Conservation (phyloP, 2,329 filamentous ascomycete species). For the Penicillium sp. region DNA sequence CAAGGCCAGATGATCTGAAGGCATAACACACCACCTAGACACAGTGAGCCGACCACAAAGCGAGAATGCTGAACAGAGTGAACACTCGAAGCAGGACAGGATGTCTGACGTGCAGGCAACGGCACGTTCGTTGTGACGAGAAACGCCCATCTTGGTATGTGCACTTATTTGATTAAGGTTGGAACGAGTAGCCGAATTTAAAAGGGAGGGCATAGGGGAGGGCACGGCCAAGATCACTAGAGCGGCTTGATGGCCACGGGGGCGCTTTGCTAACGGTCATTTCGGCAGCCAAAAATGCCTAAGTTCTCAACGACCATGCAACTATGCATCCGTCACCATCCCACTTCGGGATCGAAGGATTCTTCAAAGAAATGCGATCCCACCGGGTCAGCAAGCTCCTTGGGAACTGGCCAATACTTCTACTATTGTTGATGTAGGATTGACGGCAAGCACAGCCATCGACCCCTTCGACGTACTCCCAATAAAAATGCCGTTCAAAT, state of each 20-base stretch:
- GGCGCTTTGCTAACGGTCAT: neutral
- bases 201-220: neutral
- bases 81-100: neutral
- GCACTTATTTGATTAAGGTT: neutral
- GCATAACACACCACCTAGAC: no score
- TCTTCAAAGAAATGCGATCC: neutral
- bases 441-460: neutral
- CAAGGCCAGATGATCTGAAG: no score
- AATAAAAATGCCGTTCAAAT: neutral
- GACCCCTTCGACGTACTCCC: neutral
- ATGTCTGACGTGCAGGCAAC: neutral
- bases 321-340: neutral
- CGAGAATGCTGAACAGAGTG: neutral
- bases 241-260: neutral
- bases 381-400: neutral
- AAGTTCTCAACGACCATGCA: neutral
- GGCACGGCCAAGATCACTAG: no score
- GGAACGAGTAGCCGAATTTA: neutral
- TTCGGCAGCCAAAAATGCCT: neutral
- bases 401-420: neutral
- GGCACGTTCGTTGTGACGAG: neutral
- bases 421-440: neutral
- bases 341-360: slow-evolving; percentile 1
- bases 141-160: neutral
- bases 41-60: no score